Conservation (phyloP, 2,329 filamentous ascomycete species). For the Coleophoma crateriformis region DNA sequence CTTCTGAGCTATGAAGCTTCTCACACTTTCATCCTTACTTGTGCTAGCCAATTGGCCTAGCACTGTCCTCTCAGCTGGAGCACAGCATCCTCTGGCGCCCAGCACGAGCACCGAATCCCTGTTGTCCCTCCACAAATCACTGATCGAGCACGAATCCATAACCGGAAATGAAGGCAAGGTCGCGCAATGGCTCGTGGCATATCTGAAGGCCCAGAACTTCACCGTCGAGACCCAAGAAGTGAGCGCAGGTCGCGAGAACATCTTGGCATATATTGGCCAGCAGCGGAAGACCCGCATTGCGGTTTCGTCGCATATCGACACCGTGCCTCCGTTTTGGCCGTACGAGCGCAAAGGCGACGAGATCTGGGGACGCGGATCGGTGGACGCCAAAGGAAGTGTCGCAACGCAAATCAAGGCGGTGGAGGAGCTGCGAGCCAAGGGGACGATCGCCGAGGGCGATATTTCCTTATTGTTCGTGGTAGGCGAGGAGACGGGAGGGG, state of each 20-base stretch:
- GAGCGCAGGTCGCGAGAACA: conserved; percentile 38
- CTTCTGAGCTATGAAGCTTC: conserved; percentile 13
- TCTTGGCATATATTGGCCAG: conserved; percentile 52
- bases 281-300: conserved; percentile 43
- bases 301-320: conserved; percentile 62
- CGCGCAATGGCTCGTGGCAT: conserved; percentile 50
- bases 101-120: conserved; percentile 26
- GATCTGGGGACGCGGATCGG: conserved; percentile 69
- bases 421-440: conserved; percentile 41
- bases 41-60: conserved; percentile 9
- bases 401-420: conserved; percentile 71
- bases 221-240: conserved; percentile 54
- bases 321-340: conserved; percentile 45
- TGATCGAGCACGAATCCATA: conserved; percentile 60
- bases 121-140: conserved; percentile 54
- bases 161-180: conserved; percentile 54
- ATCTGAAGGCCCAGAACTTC: conserved; percentile 52
- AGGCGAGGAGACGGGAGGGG: conserved; percentile 76
- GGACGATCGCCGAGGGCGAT: conserved; percentile 38
- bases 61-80: conserved; percentile 7
- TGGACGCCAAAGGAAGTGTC: conserved; percentile 66
- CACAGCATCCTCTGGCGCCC: conserved; percentile 8
- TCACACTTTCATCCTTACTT: conserved; percentile 5
- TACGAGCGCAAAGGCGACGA: conserved; percentile 32
- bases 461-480: conserved; percentile 64